These are phyloP conservation scores for Hericium coralloides DNA, from an alignment of 768 basidiomycete genomes.

Conservation along the genomic window DNA sequence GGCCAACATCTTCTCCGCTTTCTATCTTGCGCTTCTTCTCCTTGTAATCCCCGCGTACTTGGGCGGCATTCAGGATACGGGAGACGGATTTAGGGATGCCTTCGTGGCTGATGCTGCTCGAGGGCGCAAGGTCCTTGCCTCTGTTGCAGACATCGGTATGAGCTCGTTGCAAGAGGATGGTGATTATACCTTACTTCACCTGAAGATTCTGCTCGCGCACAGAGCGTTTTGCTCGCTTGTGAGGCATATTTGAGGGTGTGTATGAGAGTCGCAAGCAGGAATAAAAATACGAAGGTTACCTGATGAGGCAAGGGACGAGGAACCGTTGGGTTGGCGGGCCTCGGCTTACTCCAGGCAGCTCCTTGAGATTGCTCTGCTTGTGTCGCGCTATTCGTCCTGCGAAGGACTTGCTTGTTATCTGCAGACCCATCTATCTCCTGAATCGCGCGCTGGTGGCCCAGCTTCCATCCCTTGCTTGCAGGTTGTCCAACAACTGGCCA, in stretches of 20 bases:
- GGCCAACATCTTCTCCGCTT: constrained; percentile 23
- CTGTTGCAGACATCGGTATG: constrained; percentile 5
- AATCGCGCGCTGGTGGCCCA: too few species aligned
- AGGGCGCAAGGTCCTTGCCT: constrained; percentile 17
- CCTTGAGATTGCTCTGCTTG: too few species aligned
- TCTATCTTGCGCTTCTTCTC: constrained; percentile 25
- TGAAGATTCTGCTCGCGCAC: constrained; percentile 20
- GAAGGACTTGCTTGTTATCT: too few species aligned
- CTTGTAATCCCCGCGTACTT: constrained; percentile 50
- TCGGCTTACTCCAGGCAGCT: not conserved
- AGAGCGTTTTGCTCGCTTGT: constrained; percentile 27
- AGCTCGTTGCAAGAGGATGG: not conserved
- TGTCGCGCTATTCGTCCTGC: too few species aligned
- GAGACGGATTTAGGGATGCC: constrained; percentile 59
- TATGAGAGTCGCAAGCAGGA: too few species aligned
- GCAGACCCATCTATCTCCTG: too few species aligned
- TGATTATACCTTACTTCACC: constrained; percentile 18
- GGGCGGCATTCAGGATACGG: constrained; percentile 55
- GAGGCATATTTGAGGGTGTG: constrained; percentile 19
- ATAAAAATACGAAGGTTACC: not conserved
- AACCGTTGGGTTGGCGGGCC: not conserved
- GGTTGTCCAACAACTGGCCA: too few species aligned
- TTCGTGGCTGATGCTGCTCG: constrained; percentile 32
- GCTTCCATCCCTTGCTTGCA: too few species aligned
- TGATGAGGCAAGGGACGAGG: not conserved